Evolutionary conservation across 2,329 filamentous ascomycete species (phyloP).

Genomic region (Exophiala phaeomuriformis): DNA sequence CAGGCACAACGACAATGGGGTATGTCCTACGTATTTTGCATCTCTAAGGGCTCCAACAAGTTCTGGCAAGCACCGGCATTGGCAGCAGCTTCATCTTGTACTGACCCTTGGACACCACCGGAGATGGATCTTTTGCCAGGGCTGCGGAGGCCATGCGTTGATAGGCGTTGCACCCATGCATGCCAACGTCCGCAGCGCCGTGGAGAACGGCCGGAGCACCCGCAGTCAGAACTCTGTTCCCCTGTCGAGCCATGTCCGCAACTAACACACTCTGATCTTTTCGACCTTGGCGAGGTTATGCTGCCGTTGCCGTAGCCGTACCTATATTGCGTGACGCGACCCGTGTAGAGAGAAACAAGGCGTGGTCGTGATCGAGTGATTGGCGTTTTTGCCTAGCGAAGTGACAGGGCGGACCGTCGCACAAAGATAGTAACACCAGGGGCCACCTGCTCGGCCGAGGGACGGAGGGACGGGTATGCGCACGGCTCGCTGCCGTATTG

Average conservation of each 20-base stretch:
- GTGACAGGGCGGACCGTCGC: neutral
- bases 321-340: neutral
- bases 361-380: neutral
- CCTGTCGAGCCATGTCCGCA: neutral
- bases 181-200: constrained; percentile 4
- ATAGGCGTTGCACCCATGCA: neutral
- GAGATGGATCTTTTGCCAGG: neutral
- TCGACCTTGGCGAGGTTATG: neutral
- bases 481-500: neutral
- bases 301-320: neutral
- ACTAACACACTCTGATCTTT: neutral
- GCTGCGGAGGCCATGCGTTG: neutral
- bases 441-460: neutral
- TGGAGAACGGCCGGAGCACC: neutral
- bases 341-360: neutral
- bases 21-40: neutral
- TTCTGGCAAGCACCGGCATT: no score
- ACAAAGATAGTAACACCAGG: neutral
- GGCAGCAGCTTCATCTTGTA: neutral
- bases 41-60: neutral
- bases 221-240: neutral
- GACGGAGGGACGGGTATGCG: constrained; percentile 4
- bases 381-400: neutral
- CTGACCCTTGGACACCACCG: no score
- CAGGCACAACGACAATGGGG: no score